These are phyloP conservation scores for Streptanthus diversifolius DNA, from an alignment of 345 rosid species.

Conservation along the genomic window DNA sequence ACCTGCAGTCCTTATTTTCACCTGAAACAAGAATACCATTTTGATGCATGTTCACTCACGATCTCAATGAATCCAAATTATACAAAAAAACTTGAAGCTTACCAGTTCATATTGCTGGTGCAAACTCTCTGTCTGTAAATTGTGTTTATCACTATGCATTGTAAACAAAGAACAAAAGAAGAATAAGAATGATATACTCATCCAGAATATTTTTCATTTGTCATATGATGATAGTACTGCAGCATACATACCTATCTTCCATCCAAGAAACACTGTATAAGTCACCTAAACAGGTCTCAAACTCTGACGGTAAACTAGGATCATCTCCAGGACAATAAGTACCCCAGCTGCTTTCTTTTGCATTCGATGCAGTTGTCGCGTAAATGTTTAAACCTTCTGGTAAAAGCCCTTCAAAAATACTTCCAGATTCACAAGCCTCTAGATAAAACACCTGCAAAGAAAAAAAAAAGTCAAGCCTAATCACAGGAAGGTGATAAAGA, in stretches of 20 bases:
- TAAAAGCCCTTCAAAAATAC: constrained; percentile 97
- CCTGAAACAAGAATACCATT: constrained; percentile 44
- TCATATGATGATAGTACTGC: neutral
- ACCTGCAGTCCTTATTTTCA: constrained; percentile 60
- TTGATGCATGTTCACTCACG: neutral
- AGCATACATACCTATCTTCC: constrained; percentile 81
- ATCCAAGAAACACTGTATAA: constrained; percentile 95
- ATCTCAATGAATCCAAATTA: neutral
- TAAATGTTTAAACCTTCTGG: constrained; percentile 82
- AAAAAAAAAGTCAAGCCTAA: neutral
- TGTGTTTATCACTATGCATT: constrained; percentile 73
- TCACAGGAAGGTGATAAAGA: neutral
- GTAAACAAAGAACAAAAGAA: neutral
- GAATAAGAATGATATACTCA: neutral
- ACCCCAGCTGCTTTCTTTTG: constrained; percentile 95
- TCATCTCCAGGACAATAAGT: constrained; percentile 94
- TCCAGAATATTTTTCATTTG: neutral
- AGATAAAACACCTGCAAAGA: constrained; percentile 79
- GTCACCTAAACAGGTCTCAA: constrained; percentile 95
- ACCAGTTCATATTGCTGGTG: constrained; percentile 92
- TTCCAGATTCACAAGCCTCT: constrained; percentile 99
- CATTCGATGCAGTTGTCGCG: constrained; percentile 92
- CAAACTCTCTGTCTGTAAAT: constrained; percentile 68
- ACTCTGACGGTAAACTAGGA: constrained; percentile 83
- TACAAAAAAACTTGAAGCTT: constrained; percentile 12